phyloP scores from a whole-genome alignment of 306 rosid species.

The Cucurbita ficifolia region DNA sequence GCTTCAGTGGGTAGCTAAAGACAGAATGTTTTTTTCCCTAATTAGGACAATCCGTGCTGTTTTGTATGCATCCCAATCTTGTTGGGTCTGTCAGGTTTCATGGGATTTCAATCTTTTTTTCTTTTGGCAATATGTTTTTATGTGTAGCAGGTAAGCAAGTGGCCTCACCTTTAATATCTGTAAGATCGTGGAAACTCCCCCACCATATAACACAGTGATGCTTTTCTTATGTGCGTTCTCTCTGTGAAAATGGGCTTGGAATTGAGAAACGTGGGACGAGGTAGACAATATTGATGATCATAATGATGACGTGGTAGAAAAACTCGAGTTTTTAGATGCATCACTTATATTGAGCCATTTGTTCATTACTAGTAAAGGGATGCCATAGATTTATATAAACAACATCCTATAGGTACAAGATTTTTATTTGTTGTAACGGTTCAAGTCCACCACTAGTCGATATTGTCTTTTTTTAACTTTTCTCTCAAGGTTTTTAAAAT shows the following conservation, averaged over 20 bases:
- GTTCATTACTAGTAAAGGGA: too few species aligned
- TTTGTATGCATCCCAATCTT: background rate
- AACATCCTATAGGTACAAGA: too few species aligned
- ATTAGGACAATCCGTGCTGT: conserved; percentile 8
- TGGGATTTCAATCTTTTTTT: conserved; percentile 8
- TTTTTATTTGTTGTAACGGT: too few species aligned
- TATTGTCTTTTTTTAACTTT: too few species aligned
- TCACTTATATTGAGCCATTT: too few species aligned
- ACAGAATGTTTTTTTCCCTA: conserved; percentile 14
- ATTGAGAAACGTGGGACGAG: background rate
- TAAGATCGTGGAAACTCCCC: conserved; percentile 26
- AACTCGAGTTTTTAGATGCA: too few species aligned
- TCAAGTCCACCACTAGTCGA: too few species aligned
- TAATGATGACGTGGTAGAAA: too few species aligned
- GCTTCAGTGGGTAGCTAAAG: conserved; percentile 4
- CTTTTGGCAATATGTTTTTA: background rate
- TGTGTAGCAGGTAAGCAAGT: background rate
- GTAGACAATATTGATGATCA: too few species aligned
- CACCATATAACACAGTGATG: conserved; percentile 17
- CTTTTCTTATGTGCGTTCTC: too few species aligned
- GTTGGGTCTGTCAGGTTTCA: conserved; percentile 4
- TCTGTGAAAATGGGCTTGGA: background rate
- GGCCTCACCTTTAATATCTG: conserved; percentile 15
- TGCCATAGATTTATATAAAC: too few species aligned
- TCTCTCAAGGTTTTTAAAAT: too few species aligned